Evolutionary conservation across 768 basidiomycete genomes (phyloP).

Genomic region (Auricularia heimuer): DNA sequence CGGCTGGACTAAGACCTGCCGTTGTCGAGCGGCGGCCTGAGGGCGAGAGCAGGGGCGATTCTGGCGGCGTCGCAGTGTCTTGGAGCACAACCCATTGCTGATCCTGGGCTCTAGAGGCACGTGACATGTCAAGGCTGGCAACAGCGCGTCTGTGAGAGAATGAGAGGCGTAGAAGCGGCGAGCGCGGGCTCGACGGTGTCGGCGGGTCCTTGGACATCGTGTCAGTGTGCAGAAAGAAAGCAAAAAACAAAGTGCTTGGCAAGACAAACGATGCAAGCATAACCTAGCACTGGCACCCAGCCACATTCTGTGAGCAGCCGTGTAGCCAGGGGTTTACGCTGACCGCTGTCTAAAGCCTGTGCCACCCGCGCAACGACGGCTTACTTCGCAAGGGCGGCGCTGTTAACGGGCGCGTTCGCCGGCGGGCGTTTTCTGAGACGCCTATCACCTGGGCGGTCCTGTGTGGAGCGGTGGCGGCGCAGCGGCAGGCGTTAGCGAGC

Average conservation of each 20-base stretch:
- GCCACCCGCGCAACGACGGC: no score
- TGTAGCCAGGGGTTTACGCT: no score
- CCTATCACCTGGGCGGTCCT: no score
- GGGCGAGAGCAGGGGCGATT: background rate
- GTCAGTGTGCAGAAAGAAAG: background rate
- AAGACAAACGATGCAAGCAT: no score
- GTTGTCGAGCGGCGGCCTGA: background rate
- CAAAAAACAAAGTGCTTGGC: background rate
- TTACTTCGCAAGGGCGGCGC: no score
- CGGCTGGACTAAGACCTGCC: slow-evolving; percentile 24
- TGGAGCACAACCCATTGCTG: background rate
- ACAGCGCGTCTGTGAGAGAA: background rate
- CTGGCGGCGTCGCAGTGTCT: background rate
- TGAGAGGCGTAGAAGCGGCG: background rate
- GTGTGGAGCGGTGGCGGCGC: no score
- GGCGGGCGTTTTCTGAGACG: no score
- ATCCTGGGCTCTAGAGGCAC: background rate
- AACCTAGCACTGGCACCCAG: no score
- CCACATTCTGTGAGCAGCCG: no score
- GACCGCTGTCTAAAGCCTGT: no score
- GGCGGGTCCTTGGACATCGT: background rate
- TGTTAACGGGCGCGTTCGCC: no score
- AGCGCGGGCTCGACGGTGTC: background rate
- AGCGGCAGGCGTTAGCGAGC: no score
- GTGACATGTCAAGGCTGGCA: background rate